These are phyloP conservation scores for Pyrrhoderma lamaoense DNA, from an alignment of 1,284 basidiomycete species.

Conservation along the genomic window DNA sequence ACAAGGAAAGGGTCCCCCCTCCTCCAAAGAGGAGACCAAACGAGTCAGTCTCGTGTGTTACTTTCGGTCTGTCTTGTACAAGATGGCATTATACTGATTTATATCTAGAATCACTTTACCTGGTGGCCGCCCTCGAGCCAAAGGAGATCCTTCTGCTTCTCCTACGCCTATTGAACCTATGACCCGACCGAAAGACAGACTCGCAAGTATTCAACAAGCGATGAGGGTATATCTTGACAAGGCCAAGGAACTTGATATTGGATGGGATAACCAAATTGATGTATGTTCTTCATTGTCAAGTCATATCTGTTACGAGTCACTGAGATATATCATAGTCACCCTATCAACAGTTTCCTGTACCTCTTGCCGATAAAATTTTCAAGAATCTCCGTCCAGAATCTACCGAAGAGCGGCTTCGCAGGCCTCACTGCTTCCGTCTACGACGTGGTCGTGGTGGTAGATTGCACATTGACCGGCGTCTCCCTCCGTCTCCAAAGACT, in stretches of 20 bases:
- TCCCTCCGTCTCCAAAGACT: conserved; percentile 23
- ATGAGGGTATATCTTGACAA: conserved; percentile 62
- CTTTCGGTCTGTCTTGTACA: not conserved
- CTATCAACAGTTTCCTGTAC: conserved; percentile 46
- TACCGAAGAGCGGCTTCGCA: conserved; percentile 27
- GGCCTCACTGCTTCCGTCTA: conserved; percentile 56
- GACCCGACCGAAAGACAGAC: conserved; percentile 61
- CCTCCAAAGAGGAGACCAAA: conserved; percentile 34
- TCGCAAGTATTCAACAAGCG: conserved; percentile 50
- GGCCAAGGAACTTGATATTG: conserved; percentile 69
- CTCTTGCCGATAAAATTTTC: conserved; percentile 53
- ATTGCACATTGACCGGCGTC: conserved; percentile 69
- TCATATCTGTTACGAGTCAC: conserved; percentile 7
- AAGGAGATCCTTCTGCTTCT: conserved; percentile 37
- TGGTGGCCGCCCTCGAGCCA: conserved; percentile 41
- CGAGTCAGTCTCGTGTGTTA: conserved; percentile 8
- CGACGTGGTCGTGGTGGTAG: conserved; percentile 80
- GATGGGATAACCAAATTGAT: conserved; percentile 84
- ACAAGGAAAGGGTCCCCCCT: conserved; percentile 65
- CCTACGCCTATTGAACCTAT: conserved; percentile 38
- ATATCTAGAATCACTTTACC: conserved; percentile 6
- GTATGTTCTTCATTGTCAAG: conserved; percentile 33
- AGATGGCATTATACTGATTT: conserved; percentile 1
- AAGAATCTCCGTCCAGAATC: conserved; percentile 43
- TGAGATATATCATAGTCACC: conserved; percentile 37